These are phyloP conservation scores for Venturia aucupariae DNA, from an alignment of 2,329 filamentous ascomycete genomes.

Conservation along the genomic window DNA sequence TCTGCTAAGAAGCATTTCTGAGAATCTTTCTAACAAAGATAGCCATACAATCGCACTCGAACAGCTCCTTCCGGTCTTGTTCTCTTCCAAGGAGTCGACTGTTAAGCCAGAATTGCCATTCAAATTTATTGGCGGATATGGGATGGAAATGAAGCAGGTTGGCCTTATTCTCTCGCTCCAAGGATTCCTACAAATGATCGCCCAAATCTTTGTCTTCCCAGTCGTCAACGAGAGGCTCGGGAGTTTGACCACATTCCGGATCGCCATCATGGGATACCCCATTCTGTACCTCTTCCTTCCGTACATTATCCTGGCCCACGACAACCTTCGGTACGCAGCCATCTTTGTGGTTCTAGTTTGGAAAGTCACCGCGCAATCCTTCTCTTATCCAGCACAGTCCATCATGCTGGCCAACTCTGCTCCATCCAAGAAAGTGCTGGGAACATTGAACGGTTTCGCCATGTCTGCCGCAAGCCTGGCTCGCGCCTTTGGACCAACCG, in stretches of 20 bases:
- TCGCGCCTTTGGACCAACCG: constrained; percentile 77
- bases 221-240: constrained; percentile 66
- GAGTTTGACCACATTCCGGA: constrained; percentile 69
- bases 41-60: constrained; percentile 97
- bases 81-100: constrained; percentile 57
- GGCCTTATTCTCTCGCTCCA: constrained; percentile 83
- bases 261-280: constrained; percentile 76
- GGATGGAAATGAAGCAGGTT: constrained; percentile 71
- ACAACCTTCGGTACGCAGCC: constrained; percentile 58
- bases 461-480: constrained; percentile 85
- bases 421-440: constrained; percentile 73
- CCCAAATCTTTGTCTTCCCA: constrained; percentile 78
- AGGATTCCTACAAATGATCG: constrained; percentile 79
- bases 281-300: constrained; percentile 79
- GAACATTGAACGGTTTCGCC: constrained; percentile 85
- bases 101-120: constrained; percentile 60
- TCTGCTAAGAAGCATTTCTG: background rate
- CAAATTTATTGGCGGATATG: constrained; percentile 81
- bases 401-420: constrained; percentile 86
- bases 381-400: constrained; percentile 82
- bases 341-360: constrained; percentile 72
- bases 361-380: constrained; percentile 88
- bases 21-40: background rate
- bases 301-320: constrained; percentile 78
- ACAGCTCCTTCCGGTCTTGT: constrained; percentile 83